phyloP scores from a whole-genome alignment of 2,329 filamentous ascomycete genomes.

The Leptographium wingfieldii region DNA sequence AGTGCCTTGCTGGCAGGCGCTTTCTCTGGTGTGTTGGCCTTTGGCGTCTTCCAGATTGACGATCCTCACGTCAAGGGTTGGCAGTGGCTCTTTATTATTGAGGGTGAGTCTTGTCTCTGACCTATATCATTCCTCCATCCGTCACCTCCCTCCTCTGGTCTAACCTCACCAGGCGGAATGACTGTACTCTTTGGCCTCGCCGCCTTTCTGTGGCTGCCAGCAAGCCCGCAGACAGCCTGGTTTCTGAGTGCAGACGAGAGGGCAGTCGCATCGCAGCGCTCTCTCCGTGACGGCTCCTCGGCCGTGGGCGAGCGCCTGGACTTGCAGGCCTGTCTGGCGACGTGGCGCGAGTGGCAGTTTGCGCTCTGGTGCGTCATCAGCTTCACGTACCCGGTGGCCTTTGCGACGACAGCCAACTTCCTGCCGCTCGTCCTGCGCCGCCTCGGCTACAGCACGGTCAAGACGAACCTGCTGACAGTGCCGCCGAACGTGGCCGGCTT shows the following conservation, averaged over 20 bases:
- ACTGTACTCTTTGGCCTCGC: constrained; percentile 11
- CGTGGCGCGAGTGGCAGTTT: constrained; percentile 6
- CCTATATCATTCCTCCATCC: neutral
- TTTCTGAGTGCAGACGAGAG: constrained; percentile 10
- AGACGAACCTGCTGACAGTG: constrained; percentile 14
- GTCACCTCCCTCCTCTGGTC: neutral
- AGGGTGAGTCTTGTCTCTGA: constrained; percentile 5
- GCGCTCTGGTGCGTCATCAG: constrained; percentile 5
- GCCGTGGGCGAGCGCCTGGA: constrained; percentile 9
- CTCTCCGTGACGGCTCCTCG: constrained; percentile 9
- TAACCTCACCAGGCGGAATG: neutral
- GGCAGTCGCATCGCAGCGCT: constrained; percentile 8
- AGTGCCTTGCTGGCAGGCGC: constrained; percentile 26
- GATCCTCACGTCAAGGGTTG: constrained; percentile 2
- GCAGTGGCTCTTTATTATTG: constrained; percentile 13
- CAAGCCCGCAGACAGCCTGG: constrained; percentile 8
- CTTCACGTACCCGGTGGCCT: constrained; percentile 10
- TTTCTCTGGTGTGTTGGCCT: constrained; percentile 46
- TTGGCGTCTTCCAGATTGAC: constrained; percentile 35
- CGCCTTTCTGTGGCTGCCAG: constrained; percentile 12
- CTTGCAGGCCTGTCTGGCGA: constrained; percentile 2
- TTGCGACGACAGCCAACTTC: constrained; percentile 11
- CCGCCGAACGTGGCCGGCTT: constrained; percentile 11
- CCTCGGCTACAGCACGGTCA: constrained; percentile 10
- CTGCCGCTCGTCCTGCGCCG: constrained; percentile 10